Conservation (phyloP, 345 rosid species). For the Toxicodendron radicans region DNA sequence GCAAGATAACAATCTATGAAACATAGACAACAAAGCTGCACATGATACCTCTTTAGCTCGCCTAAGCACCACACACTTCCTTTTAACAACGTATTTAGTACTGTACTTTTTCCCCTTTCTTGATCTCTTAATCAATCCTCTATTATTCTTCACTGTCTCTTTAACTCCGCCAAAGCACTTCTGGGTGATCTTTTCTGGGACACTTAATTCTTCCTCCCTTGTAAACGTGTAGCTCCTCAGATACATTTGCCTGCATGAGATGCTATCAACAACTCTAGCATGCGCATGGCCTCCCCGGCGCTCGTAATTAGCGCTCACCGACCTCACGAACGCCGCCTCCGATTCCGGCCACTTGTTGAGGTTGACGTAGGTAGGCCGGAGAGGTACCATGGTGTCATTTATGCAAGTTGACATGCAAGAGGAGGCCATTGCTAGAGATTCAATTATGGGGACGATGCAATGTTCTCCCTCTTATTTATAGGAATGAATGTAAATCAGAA, state of each 20-base stretch:
- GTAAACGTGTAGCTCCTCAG: conserved; percentile 52
- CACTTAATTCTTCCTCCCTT: conserved; percentile 26
- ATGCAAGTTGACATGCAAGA: conserved; percentile 30
- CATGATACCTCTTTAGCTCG: conserved; percentile 26
- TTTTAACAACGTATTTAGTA: neutral
- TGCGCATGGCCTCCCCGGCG: neutral
- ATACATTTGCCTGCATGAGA: conserved; percentile 53
- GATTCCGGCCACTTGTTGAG: conserved; percentile 36
- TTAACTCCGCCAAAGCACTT: conserved; percentile 32
- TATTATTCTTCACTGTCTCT: conserved; percentile 16
- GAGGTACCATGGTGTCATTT: conserved; percentile 15
- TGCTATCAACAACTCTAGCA: conserved; percentile 34
- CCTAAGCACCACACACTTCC: conserved; percentile 10
- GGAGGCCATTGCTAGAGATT: conserved; percentile 22
- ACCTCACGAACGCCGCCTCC: conserved; percentile 27
- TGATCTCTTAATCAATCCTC: neutral
- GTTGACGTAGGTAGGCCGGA: conserved; percentile 26
- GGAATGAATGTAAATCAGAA: neutral
- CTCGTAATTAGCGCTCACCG: conserved; percentile 12
- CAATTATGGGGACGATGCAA: too few relatives aligned
- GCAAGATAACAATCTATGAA: conserved; percentile 43
- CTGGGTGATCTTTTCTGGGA: conserved; percentile 29
- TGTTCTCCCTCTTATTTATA: too few relatives aligned
- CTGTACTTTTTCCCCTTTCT: neutral
- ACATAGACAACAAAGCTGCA: conserved; percentile 38